A percentile compares a stretch with the other conserved stretches of the same genome.
These are phyloP conservation scores for Clonostachys rhizophaga DNA, from an alignment of 2,329 filamentous ascomycete genomes.

Conservation along the genomic window DNA sequence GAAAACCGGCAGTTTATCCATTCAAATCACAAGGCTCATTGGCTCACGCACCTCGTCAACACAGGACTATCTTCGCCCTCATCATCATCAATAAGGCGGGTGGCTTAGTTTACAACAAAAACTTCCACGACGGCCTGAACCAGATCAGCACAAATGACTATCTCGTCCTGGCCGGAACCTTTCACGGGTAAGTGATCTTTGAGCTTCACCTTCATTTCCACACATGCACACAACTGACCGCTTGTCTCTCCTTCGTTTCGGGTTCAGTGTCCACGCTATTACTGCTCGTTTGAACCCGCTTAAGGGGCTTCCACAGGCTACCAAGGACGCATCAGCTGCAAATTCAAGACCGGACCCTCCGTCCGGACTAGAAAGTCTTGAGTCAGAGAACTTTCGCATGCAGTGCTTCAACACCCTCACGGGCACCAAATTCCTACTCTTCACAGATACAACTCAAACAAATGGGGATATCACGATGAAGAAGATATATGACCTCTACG, in stretches of 20 bases:
- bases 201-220: constrained; percentile 2
- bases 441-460: constrained; percentile 83
- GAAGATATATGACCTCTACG: constrained; percentile 89
- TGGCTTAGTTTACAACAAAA: constrained; percentile 91
- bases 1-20: too few relatives aligned
- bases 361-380: constrained; percentile 85
- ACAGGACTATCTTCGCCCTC: constrained; percentile 88
- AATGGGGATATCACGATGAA: constrained; percentile 82
- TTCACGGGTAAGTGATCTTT: constrained; percentile 70
- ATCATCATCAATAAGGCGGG: constrained; percentile 99
- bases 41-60: too few relatives aligned
- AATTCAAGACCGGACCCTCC: constrained; percentile 53
- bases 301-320: constrained; percentile 28
- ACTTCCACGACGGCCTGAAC: constrained; percentile 82
- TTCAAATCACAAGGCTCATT: too few relatives aligned
- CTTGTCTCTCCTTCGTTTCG: constrained; percentile 2
- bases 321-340: constrained; percentile 11
- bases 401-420: constrained; percentile 96
- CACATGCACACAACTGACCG: neutral
- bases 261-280: constrained; percentile 61
- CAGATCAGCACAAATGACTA: constrained; percentile 95
- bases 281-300: constrained; percentile 58
- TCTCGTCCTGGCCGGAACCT: constrained; percentile 92
- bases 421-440: constrained; percentile 91
- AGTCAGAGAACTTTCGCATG: constrained; percentile 89